Evolutionary conservation across 1,284 basidiomycete species (phyloP).

Genomic region (Cystobasidium slooffiae): DNA sequence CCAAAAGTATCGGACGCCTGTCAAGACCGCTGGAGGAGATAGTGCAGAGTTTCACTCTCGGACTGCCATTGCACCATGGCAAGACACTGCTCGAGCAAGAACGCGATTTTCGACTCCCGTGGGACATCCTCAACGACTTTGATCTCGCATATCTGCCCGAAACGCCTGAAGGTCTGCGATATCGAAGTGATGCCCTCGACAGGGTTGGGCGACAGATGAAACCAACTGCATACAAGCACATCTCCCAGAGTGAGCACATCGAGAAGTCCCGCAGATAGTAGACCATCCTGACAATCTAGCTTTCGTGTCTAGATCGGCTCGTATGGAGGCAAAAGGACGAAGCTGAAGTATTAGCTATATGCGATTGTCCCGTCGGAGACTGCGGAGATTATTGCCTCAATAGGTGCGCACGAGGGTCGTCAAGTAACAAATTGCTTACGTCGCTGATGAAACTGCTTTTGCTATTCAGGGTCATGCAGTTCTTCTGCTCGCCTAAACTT

Average conservation of each 20-base stretch:
- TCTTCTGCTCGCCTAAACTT: slow-evolving; percentile 58
- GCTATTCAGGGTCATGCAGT: slow-evolving; percentile 57
- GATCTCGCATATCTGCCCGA: slow-evolving; percentile 45
- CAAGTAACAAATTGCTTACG: neutral
- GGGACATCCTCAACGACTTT: slow-evolving; percentile 56
- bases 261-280: neutral
- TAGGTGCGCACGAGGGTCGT: slow-evolving; percentile 48
- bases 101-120: slow-evolving; percentile 57
- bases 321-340: slow-evolving; percentile 52
- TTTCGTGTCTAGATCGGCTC: slow-evolving; percentile 53
- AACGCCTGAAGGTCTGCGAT: slow-evolving; percentile 24
- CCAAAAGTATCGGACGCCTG: neutral
- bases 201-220: slow-evolving; percentile 45
- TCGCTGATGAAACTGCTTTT: neutral
- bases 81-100: slow-evolving; percentile 52
- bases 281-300: neutral
- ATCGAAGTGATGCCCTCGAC: slow-evolving; percentile 28
- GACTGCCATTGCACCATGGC: slow-evolving; percentile 46
- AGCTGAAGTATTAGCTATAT: slow-evolving; percentile 54
- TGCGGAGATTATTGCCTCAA: slow-evolving; percentile 60
- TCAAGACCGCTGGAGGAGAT: slow-evolving; percentile 14
- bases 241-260: slow-evolving; percentile 54
- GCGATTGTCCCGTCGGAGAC: slow-evolving; percentile 56
- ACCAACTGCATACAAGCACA: slow-evolving; percentile 57
- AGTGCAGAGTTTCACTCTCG: slow-evolving; percentile 7